These are phyloP conservation scores for Ballota nigra DNA, from an alignment of 257 asterid genomes.

Conservation along the genomic window DNA sequence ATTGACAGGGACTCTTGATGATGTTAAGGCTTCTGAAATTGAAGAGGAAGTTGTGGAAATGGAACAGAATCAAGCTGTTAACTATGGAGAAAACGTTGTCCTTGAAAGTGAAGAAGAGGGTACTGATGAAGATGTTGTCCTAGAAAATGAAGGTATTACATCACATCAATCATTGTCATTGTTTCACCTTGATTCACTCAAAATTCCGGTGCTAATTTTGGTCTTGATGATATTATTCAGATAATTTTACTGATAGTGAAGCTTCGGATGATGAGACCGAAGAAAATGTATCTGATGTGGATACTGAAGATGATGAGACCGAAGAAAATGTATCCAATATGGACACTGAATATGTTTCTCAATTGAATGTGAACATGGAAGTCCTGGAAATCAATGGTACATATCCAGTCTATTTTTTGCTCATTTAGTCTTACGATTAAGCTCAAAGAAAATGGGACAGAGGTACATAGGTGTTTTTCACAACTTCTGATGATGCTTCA, in stretches of 20 bases:
- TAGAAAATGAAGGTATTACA: neutral
- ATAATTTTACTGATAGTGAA: constrained; percentile 10
- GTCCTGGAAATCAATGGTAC: constrained; percentile 6
- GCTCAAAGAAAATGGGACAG: too few relatives aligned
- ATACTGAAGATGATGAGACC: neutral
- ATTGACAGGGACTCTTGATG: constrained; percentile 9
- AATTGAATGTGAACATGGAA: constrained; percentile 4
- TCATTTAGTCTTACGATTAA: neutral
- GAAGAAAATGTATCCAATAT: constrained; percentile 3
- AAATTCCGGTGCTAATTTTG: too few relatives aligned
- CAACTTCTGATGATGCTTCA: neutral
- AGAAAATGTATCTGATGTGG: neutral
- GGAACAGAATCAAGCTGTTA: neutral
- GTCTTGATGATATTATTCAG: neutral
- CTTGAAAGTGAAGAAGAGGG: neutral
- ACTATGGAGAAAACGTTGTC: neutral
- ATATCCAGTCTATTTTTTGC: neutral
- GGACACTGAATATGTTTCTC: constrained; percentile 7
- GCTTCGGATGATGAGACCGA: neutral
- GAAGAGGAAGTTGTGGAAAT: neutral
- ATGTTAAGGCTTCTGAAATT: neutral
- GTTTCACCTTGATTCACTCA: neutral
- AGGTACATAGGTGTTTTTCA: neutral
- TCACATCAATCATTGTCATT: neutral
- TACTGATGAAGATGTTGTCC: neutral